A percentile compares a stretch with the other conserved stretches of the same genome.
These are phyloP conservation scores for Calocybe indica DNA, from an alignment of 768 basidiomycete species.

Conservation along the genomic window DNA sequence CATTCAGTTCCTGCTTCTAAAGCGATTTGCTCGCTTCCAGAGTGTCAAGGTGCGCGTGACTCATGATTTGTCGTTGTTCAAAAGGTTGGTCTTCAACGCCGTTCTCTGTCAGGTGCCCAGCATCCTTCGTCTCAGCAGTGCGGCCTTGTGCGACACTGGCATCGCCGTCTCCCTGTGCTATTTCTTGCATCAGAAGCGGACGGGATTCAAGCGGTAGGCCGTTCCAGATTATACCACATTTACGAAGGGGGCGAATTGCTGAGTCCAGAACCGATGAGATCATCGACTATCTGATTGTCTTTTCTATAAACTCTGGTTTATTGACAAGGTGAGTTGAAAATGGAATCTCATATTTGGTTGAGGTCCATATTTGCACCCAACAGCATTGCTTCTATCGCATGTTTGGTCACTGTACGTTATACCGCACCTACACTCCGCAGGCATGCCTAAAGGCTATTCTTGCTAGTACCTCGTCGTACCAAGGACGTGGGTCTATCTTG, in stretches of 20 bases:
- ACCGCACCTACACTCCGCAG: not conserved
- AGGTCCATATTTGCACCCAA: not conserved
- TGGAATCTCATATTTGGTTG: not conserved
- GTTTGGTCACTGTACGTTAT: slow-evolving; percentile 19
- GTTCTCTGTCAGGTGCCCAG: slow-evolving; percentile 17
- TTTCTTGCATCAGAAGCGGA: slow-evolving; percentile 25
- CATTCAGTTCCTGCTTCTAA: slow-evolving; percentile 19
- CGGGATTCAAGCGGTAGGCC: slow-evolving; percentile 23
- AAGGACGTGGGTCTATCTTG: slow-evolving; percentile 26
- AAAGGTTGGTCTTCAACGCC: not conserved
- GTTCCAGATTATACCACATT: not conserved
- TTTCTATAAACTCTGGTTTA: slow-evolving; percentile 26
- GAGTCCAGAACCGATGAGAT: slow-evolving; percentile 22
- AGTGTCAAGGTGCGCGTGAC: slow-evolving; percentile 19
- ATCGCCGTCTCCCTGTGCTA: slow-evolving; percentile 23
- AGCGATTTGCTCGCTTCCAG: slow-evolving; percentile 15
- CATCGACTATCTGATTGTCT: slow-evolving; percentile 26
- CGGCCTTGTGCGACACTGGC: slow-evolving; percentile 25
- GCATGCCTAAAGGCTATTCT: not conserved
- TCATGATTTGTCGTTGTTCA: not conserved
- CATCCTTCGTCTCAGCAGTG: slow-evolving; percentile 22
- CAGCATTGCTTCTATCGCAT: slow-evolving; percentile 23
- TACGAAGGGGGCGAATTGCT: not conserved
- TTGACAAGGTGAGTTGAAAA: slow-evolving; percentile 17
- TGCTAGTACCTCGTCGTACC: slow-evolving; percentile 22